phyloP scores from a whole-genome alignment of 495 filamentous ascomycete genomes.

The Emericellopsis terricola region DNA sequence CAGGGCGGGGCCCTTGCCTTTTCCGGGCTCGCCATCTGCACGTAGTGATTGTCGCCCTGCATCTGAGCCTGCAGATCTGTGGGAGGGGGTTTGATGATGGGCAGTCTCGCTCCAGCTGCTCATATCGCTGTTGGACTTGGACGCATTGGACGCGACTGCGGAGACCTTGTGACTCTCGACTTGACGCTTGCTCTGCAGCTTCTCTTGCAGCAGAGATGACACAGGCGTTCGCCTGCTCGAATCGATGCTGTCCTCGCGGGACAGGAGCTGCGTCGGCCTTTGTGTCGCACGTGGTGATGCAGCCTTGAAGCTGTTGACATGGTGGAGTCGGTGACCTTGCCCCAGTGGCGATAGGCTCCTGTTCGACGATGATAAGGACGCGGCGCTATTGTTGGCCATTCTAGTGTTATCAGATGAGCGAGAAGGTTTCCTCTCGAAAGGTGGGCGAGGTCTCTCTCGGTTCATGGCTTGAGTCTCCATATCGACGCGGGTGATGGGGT shows the following conservation, averaged over 20 bases:
- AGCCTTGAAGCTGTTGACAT: constrained; percentile 7
- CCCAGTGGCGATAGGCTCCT: no score
- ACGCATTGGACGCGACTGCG: constrained; percentile 13
- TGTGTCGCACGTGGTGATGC: constrained; percentile 3
- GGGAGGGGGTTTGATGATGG: no score
- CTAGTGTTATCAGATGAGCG: constrained; percentile 22
- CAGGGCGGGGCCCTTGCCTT: constrained; percentile 24
- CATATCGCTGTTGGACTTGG: constrained; percentile 3
- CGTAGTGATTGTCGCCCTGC: no score
- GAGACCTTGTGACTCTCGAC: constrained; percentile 9
- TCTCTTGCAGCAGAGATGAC: constrained; percentile 31
- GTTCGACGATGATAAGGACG: no score
- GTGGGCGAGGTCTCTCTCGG: constrained; percentile 4
- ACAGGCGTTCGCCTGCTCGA: constrained; percentile 7
- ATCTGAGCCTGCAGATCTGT: no score
- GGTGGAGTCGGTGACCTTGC: no score
- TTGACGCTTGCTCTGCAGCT: constrained; percentile 28
- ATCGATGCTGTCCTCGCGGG: constrained; percentile 14
- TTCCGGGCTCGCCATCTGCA: constrained; percentile 16
- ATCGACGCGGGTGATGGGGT: background rate
- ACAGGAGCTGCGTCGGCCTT: constrained; percentile 13
- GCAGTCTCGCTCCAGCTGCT: constrained; percentile 15
- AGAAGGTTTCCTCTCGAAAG: constrained; percentile 19
- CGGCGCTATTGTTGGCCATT: constrained; percentile 18
- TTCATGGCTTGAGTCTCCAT: background rate